Evolutionary conservation across 495 filamentous ascomycete genomes (phyloP), one percentile per base, ranked within the genome.

Genomic region (Penicillium manginii): DNA sequence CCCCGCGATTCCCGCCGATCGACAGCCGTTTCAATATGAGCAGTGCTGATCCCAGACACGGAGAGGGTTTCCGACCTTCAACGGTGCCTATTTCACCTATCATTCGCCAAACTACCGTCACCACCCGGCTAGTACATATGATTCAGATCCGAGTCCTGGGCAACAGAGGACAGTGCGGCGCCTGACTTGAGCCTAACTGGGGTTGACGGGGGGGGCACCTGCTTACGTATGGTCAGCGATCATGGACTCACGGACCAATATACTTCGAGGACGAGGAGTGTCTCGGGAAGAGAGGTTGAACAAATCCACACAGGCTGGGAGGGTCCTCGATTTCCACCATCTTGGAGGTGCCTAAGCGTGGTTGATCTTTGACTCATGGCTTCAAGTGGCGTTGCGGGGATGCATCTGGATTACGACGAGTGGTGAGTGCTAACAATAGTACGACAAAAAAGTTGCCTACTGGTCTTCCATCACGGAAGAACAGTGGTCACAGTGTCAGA

Each of bases 1-100:
- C 45, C 39, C 55, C 55, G 55, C 49, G 55, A 49, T 52, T 58
- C 37, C 55, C 49, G 55, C 55, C n/a, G 49, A 46, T 55, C 37
- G 11, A 17, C 47, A 40, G 45, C 21, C 11, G 21, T 26, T 18
- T 47, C 45, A 47, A 47, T 26, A 8, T 4, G 37, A 29, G 17
- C 52, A 40, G 33, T 49, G 23, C 35, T 29, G 23, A 40, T 43
- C 35, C 2, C 21, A 33, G 22, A n/a, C 23, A 18, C 15, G 23
- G 23, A 52, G 42, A 46, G 42, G 6, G 19, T 46, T 22, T 46
- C 42, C 42, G 42, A 22, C 45, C 21, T 47, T 26, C 45, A 47
- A 23, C 45, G 45, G 45, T 26, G 9, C 19, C 12, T 11, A 15
- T 11, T 14, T n/a, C 18, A 8, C 9, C 5, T 14, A 5, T 26